Evolutionary conservation across 805 yeast genomes (phyloP).

Genomic region (Ogataea haglerorum): DNA sequence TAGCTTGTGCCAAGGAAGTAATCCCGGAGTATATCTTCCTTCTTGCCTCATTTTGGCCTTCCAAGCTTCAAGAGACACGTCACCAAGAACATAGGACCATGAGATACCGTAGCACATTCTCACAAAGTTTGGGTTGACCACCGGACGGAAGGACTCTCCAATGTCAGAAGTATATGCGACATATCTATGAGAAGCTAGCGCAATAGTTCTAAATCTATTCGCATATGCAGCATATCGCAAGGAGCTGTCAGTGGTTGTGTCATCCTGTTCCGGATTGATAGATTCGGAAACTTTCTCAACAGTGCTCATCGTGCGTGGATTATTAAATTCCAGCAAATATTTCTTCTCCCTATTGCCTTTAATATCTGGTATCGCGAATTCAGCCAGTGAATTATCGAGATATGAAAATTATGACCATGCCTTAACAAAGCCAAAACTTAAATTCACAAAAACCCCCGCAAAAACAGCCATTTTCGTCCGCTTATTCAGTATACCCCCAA

Average conservation of each 20-base stretch:
- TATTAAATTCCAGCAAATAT: not conserved
- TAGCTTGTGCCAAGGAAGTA: conserved; percentile 62
- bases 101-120: conserved; percentile 66
- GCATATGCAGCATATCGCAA: conserved; percentile 83
- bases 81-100: conserved; percentile 74
- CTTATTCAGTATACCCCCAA: conserved; percentile 52
- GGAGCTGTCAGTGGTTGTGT: conserved; percentile 24
- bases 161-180: conserved; percentile 85
- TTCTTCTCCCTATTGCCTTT: not conserved
- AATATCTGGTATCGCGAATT: conserved; percentile 2
- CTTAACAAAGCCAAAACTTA: conserved; percentile 60
- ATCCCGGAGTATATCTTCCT: conserved; percentile 57
- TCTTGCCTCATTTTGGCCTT: conserved; percentile 61
- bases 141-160: conserved; percentile 83
- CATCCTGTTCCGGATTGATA: conserved; percentile 7
- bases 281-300: conserved; percentile 7
- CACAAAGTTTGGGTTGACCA: conserved; percentile 68
- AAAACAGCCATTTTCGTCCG: conserved; percentile 65
- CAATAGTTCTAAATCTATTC: conserved; percentile 65
- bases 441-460: conserved; percentile 67
- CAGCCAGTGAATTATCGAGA: no score
- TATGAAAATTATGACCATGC: conserved; percentile 33
- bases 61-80: conserved; percentile 73
- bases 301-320: not conserved
- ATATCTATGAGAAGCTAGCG: conserved; percentile 71